Evolutionary conservation across 345 rosid species (phyloP).

Genomic region (Luvunga scandens): DNA sequence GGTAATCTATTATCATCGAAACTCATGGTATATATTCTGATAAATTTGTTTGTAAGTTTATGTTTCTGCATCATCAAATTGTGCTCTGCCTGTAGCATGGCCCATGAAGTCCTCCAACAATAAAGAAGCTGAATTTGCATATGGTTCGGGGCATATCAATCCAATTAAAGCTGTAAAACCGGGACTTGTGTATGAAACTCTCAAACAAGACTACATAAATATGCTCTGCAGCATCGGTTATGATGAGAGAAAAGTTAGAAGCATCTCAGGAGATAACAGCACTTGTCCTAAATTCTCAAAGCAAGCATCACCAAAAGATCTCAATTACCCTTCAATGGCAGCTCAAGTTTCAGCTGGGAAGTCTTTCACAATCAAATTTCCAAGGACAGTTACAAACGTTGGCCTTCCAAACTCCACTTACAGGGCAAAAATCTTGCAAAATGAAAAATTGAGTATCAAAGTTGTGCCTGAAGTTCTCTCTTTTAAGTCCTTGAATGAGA

Average conservation of each 20-base stretch:
- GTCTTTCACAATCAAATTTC: slow-evolving; percentile 29
- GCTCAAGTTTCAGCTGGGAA: slow-evolving; percentile 9
- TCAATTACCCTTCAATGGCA: slow-evolving; percentile 56
- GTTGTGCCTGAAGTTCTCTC: slow-evolving; percentile 40
- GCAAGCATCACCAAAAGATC: slow-evolving; percentile 25
- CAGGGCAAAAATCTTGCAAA: slow-evolving; percentile 21
- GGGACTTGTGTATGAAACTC: slow-evolving; percentile 34
- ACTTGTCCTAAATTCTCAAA: slow-evolving; percentile 26
- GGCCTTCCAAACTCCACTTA: slow-evolving; percentile 41
- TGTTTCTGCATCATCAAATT: not conserved
- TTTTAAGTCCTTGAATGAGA: slow-evolving; percentile 34
- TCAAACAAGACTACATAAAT: slow-evolving; percentile 30
- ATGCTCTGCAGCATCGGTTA: slow-evolving; percentile 47
- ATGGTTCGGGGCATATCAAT: slow-evolving; percentile 54
- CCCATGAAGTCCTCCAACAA: slow-evolving; percentile 32
- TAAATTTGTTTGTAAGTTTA: not conserved
- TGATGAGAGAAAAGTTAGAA: slow-evolving; percentile 2
- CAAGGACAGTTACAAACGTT: slow-evolving; percentile 60
- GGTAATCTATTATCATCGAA: slow-evolving; percentile 25
- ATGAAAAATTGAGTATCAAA: slow-evolving; percentile 17
- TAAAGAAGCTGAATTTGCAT: slow-evolving; percentile 40
- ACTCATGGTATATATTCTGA: not conserved
- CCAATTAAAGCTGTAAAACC: slow-evolving; percentile 45
- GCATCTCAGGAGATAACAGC: slow-evolving; percentile 31
- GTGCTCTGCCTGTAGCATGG: slow-evolving; percentile 27